These are phyloP conservation scores for Trichoderma sp. DNA, from an alignment of 2,329 filamentous ascomycete species.

Conservation along the genomic window DNA sequence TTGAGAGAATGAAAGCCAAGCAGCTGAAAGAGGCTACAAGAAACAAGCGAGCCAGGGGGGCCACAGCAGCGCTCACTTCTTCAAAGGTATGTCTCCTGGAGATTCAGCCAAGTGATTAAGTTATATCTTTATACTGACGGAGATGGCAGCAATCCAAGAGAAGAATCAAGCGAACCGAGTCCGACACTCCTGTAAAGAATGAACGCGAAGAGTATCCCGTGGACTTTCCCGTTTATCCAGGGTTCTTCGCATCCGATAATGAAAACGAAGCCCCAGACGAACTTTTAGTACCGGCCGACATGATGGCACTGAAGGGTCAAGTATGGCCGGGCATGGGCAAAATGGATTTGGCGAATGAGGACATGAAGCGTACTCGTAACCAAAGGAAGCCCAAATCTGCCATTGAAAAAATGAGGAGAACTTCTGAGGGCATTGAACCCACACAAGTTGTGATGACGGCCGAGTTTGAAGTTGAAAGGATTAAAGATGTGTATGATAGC, in stretches of 20 bases:
- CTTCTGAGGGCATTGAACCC: slow-evolving; percentile 66
- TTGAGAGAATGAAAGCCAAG: slow-evolving; percentile 77
- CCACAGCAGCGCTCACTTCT: slow-evolving; percentile 30
- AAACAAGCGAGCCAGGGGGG: slow-evolving; percentile 51
- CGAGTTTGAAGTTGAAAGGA: slow-evolving; percentile 54
- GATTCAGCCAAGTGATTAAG: background rate
- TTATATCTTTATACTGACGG: background rate
- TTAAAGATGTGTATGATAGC: slow-evolving; percentile 63
- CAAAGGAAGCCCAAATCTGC: slow-evolving; percentile 77
- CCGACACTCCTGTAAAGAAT: slow-evolving; percentile 34
- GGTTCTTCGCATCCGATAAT: slow-evolving; percentile 37
- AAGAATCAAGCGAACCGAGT: slow-evolving; percentile 38
- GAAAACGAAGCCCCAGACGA: slow-evolving; percentile 40
- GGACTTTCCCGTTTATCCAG: slow-evolving; percentile 39
- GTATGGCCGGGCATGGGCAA: slow-evolving; percentile 77
- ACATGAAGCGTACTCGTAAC: slow-evolving; percentile 74
- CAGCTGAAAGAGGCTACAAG: slow-evolving; percentile 65
- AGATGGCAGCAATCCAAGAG: slow-evolving; percentile 26
- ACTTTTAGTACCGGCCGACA: slow-evolving; percentile 36
- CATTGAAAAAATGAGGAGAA: slow-evolving; percentile 66
- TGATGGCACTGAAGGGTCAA: slow-evolving; percentile 66
- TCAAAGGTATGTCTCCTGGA: slow-evolving; percentile 33
- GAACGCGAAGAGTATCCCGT: slow-evolving; percentile 37
- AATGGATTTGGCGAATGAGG: slow-evolving; percentile 77
- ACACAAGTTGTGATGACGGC: slow-evolving; percentile 66